These are phyloP conservation scores for Lunasporangiospora selenospora DNA, from an alignment of 192 early-diverging fungal genomes.

Conservation along the genomic window DNA sequence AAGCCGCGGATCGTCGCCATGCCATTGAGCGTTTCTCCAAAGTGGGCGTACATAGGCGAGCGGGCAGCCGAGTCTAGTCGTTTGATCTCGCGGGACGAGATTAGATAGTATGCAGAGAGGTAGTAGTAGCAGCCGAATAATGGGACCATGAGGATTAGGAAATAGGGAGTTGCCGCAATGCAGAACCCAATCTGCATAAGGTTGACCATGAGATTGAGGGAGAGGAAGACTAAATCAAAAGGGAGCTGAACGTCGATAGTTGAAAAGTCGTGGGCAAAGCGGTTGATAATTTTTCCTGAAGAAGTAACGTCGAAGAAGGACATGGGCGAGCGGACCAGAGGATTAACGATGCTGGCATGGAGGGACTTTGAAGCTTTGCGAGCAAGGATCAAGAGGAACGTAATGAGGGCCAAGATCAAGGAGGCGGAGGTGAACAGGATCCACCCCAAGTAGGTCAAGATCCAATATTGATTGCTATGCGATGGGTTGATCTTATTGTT, in stretches of 20 bases:
- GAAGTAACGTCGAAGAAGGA: conserved; percentile 48
- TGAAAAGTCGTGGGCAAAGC: conserved; percentile 81
- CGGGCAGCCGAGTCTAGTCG: conserved; percentile 76
- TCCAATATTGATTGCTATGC: conserved; percentile 9
- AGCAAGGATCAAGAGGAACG: conserved; percentile 64
- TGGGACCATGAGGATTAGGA: conserved; percentile 19
- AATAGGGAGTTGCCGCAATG: conserved; percentile 44
- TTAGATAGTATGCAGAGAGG: conserved; percentile 59
- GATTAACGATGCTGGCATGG: conserved; percentile 65
- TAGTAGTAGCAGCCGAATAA: conserved; percentile 28
- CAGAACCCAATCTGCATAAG: conserved; percentile 24
- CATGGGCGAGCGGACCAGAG: conserved; percentile 63
- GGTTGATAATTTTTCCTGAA: conserved; percentile 77
- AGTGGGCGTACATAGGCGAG: conserved; percentile 72
- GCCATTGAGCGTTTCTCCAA: conserved; percentile 64
- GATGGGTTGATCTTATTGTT: background rate
- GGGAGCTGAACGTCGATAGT: conserved; percentile 65
- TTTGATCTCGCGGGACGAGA: conserved; percentile 75
- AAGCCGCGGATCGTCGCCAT: conserved; percentile 73
- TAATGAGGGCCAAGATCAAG: conserved; percentile 55
- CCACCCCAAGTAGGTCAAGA: conserved; percentile 17
- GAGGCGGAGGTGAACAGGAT: conserved; percentile 3
- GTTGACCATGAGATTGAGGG: conserved; percentile 17
- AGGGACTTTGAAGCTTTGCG: conserved; percentile 57
- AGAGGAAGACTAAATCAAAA: conserved; percentile 50